Percentiles rank a stretch among this genome's conserved stretches.
phyloP scores from a whole-genome alignment of 2,329 filamentous ascomycete species.

The Graphilbum fragrans region DNA sequence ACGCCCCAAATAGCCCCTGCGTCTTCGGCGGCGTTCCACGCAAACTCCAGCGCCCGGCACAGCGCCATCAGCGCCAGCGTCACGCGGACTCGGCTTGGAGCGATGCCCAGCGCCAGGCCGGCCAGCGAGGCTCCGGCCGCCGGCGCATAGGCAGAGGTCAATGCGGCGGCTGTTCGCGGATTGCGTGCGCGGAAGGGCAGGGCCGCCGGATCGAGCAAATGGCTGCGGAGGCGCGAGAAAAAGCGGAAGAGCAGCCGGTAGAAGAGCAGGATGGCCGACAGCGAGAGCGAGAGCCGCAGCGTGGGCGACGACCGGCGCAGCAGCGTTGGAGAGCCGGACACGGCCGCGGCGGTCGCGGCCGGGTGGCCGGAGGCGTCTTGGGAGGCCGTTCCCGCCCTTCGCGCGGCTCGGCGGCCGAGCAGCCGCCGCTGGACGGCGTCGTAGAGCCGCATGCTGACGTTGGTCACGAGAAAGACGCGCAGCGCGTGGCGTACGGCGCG shows the following conservation, averaged over 20 bases:
- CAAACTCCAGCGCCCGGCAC: slow-evolving; percentile 73
- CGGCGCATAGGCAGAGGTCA: slow-evolving; percentile 76
- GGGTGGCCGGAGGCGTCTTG: not conserved
- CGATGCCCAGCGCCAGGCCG: slow-evolving; percentile 70
- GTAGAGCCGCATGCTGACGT: slow-evolving; percentile 51
- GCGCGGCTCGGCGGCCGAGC: slow-evolving; percentile 17
- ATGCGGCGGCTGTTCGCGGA: slow-evolving; percentile 56
- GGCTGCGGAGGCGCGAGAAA: slow-evolving; percentile 65
- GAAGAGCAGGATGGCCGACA: slow-evolving; percentile 70
- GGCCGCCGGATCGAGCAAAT: slow-evolving; percentile 69
- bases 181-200: slow-evolving; percentile 74
- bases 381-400: not conserved
- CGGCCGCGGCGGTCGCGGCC: not conserved
- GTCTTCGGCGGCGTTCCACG: slow-evolving; percentile 72
- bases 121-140: slow-evolving; percentile 84
- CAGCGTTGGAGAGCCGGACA: not conserved
- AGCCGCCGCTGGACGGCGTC: slow-evolving; percentile 38
- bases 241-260: slow-evolving; percentile 87
- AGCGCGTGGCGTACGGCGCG: slow-evolving; percentile 59
- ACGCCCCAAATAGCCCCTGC: slow-evolving; percentile 55
- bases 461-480: slow-evolving; percentile 56
- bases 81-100: slow-evolving; percentile 53
- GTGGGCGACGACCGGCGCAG: not conserved
- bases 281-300: slow-evolving; percentile 42
- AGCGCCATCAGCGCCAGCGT: slow-evolving; percentile 72